Percentiles rank a stretch among this genome's conserved stretches.
These are phyloP conservation scores for Urochloa ruziziensis DNA, from an alignment of 176 grass and related monocot species.

Conservation along the genomic window DNA sequence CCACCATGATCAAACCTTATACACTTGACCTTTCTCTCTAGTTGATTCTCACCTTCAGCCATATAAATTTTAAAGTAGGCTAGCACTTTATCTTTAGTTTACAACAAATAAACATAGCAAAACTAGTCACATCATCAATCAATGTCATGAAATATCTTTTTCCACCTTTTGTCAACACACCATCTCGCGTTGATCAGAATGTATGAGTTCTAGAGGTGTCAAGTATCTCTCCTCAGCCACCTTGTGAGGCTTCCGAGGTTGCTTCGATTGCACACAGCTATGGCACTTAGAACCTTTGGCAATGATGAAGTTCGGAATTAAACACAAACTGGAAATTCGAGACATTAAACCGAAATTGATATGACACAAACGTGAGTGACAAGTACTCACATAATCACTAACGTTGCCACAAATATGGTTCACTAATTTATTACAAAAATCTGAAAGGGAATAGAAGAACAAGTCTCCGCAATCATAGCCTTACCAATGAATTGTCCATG, in stretches of 20 bases:
- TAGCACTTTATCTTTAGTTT: neutral
- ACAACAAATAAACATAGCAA: neutral
- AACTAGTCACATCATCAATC: neutral
- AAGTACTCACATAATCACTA: neutral
- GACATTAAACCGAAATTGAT: neutral
- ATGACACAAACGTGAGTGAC: neutral
- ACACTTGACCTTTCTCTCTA: neutral
- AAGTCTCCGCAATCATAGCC: neutral
- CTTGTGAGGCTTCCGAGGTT: neutral
- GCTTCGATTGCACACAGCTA: neutral
- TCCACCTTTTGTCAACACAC: neutral
- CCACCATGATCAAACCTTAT: neutral
- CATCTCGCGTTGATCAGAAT: neutral
- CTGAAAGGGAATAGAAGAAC: neutral
- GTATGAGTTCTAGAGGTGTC: neutral
- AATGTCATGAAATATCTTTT: neutral
- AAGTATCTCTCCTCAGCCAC: neutral
- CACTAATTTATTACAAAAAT: neutral
- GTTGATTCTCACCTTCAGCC: neutral
- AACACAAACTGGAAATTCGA: neutral
- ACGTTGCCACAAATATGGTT: too few relatives aligned
- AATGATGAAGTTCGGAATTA: neutral
- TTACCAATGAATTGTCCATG: neutral
- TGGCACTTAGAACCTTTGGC: neutral
- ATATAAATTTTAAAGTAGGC: neutral